Conservation (phyloP, 2,329 filamentous ascomycete species). For the Trichoderma harzianum region DNA sequence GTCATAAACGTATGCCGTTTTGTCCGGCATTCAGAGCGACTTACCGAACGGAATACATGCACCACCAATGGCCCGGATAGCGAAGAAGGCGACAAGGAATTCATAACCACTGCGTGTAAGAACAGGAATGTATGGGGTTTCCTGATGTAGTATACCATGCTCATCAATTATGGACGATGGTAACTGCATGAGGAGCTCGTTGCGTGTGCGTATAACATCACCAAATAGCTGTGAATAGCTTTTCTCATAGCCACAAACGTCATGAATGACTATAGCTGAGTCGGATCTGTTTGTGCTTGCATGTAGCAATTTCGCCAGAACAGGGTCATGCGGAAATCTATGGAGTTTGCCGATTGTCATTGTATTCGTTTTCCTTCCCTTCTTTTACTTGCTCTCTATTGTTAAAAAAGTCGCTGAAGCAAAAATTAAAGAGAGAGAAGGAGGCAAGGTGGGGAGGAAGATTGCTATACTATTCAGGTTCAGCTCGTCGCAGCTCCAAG, state of each 20-base stretch:
- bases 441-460: not conserved
- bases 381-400: not conserved
- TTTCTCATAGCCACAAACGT: not conserved
- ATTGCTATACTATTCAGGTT: not conserved
- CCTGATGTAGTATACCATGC: not conserved
- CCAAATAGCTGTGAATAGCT: not conserved
- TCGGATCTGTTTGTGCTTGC: not conserved
- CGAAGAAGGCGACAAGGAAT: not conserved
- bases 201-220: not conserved
- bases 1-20: not conserved
- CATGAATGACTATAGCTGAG: not conserved
- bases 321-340: not conserved
- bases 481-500: not conserved
- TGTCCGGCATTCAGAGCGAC: not conserved
- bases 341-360: not conserved
- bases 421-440: not conserved
- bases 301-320: not conserved
- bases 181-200: not conserved
- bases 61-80: not conserved
- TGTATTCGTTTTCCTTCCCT: not conserved
- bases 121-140: not conserved
- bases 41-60: not conserved
- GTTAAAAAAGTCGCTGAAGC: not conserved
- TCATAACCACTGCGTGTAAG: not conserved
- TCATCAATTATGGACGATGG: not conserved